Base-by-base conservation (phyloP, 2,329 filamentous ascomycete genomes). In the Sclerotinia minor region DNA sequence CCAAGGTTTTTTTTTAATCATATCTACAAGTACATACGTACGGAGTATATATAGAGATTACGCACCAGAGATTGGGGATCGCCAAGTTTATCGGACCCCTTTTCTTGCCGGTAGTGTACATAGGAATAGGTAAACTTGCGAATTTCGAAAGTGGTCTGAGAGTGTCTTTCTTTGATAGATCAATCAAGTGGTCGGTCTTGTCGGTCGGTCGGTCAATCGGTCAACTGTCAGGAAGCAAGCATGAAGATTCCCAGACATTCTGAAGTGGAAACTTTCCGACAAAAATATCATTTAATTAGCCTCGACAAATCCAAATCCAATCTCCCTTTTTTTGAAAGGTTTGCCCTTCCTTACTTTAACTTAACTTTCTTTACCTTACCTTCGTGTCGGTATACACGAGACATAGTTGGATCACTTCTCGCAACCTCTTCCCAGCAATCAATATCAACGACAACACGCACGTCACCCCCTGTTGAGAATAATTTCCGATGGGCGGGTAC, bases 401-500 rank as follows among this genome's bases (percentile, higher is more conserved):
- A 59, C 55, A 45, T 21, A 44, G 45, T 32, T 47, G 24, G 24
- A 59, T 47, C 41, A 45, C 41, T 19, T 19, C 44, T 26, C 21
- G 13, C 21, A 35, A 29, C 13, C 32, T 35, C n/a, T 38, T 35
- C 29, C 19, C 58, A 19, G 19, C 44, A n/a, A 26, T 24, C 41
- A 29, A 49, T 29, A 26, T 24, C 41, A 29, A 49, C 44, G 49
- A 24, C 35, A 21, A 49, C 45, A 49, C 45, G 21, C 45, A 49
- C 45, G 7, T 47, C 15, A 57, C 26, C 44, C 58, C 58, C 44
- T 60, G 44, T 49, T 49, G 1, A 17, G 21, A 24, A 61, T 50
- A 61, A 49, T 61, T 19, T 61, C 59, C 45, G 59, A 50, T 50
- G 32, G 32, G 59, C 59, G 45, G 59, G 45, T 38, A 61, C 29